Evolutionary conservation across 2,329 filamentous ascomycete genomes (phyloP).

Genomic region (Fusarium annulatum): DNA sequence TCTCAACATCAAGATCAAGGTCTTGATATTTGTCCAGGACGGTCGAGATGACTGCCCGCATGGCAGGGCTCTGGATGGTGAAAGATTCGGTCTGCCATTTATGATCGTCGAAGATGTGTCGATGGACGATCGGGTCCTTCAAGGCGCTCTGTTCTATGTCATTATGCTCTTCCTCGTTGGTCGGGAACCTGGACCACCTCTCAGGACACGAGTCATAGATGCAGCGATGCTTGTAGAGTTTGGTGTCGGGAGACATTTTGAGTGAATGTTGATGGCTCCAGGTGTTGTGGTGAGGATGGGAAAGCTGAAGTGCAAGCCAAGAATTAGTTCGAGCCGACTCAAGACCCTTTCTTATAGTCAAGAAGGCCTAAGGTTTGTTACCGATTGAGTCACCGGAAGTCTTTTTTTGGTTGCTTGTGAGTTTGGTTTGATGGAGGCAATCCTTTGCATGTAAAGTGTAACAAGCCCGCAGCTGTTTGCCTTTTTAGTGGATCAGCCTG

Average conservation of each 20-base stretch:
- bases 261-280: neutral
- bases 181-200: constrained; percentile 13
- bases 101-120: neutral
- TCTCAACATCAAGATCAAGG: constrained; percentile 7
- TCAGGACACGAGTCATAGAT: rapidly evolving
- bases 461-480: neutral
- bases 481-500: neutral
- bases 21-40: constrained; percentile 15
- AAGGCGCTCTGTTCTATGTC: neutral
- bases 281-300: neutral
- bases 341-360: neutral
- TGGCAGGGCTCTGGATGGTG: constrained; percentile 13
- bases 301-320: neutral
- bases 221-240: constrained; percentile 11
- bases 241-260: neutral
- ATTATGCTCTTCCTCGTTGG: neutral
- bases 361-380: rapidly evolving
- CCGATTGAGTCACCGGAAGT: neutral
- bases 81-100: constrained; percentile 11
- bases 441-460: neutral
- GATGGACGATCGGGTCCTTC: constrained; percentile 11
- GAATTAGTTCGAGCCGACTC: neutral
- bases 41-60: neutral
- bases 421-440: neutral
- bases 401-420: neutral